Evolutionary conservation across 441 rosid species (phyloP), one percentile per base, ranked within the genome.

Genomic region (Corymbia calophylla): DNA sequence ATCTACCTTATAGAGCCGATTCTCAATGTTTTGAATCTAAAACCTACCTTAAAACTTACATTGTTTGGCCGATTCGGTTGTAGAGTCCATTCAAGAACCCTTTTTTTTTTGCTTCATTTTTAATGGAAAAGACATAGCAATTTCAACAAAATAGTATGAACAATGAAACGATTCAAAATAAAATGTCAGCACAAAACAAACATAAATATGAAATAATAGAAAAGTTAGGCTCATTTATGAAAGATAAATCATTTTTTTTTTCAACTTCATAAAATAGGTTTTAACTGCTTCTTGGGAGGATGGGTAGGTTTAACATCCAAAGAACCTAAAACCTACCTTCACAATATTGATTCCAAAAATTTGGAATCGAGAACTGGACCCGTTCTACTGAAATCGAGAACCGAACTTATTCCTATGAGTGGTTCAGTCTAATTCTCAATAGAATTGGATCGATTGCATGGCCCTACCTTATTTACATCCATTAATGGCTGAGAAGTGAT

Each of bases 31-130:
- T 66, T 31, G 23, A 16, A 31, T 6, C 3, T 31, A 17, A 5
- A n/a, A 64, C 73, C 8, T 32, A 17, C 0, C 6, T 58, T 10
- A 3, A 0, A 25, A 58, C 29, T 58, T 25, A 4, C 17, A 2
- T 10, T 32, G 19, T 32, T 31, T 32, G 14, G 17, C 10, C 0
- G 2, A 5, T 68, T 2, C 0, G 0, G 8, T 31, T 31, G 12
- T 17, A 68, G 19, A 31, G 23, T 68, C 47, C 32, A 32, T 5
- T 0, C 25, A 0, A 2, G 21, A 68, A 9, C 1, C 1, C 4
- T 35, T 2, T 19, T 32, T 2, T 7, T 68, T 32, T 35, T 9
- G 4, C 1, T 17, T 68, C 39, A 3, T 32, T 62, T 62, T 16
- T 17, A 5, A 16, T 0, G 0, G 7, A n/a, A 7, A 31, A 31